Conservation (phyloP, 148 eudicot genomes). For the Nepenthes mirabilis region DNA sequence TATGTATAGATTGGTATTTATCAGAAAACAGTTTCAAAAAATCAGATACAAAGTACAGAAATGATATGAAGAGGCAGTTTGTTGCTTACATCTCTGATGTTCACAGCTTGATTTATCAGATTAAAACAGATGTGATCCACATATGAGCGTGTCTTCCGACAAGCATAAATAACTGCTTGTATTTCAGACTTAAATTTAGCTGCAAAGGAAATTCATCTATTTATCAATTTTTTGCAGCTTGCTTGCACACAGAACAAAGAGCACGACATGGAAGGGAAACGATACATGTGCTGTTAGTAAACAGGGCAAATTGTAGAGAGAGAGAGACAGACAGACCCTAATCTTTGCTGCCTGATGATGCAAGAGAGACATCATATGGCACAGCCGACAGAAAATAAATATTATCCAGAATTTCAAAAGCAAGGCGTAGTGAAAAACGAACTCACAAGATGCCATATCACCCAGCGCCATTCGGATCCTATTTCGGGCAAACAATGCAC, state of each 20-base stretch:
- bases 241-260: background rate
- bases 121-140: conserved; percentile 43
- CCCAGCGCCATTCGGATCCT: conserved; percentile 62
- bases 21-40: background rate
- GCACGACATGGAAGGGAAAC: background rate
- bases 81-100: conserved; percentile 62
- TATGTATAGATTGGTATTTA: background rate
- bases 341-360: background rate
- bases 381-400: background rate
- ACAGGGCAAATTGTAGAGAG: too few relatives aligned
- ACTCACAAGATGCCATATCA: conserved; percentile 35
- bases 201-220: conserved; percentile 18
- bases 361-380: background rate
- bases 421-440: background rate
- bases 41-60: background rate
- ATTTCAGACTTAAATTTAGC: conserved; percentile 61
- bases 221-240: background rate
- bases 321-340: background rate
- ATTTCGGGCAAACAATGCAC: conserved; percentile 62
- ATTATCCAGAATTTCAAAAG: background rate
- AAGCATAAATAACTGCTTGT: conserved; percentile 47
- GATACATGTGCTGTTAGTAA: too few relatives aligned
- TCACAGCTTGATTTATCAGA: conserved; percentile 55
- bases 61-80: background rate
- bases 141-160: conserved; percentile 60